phyloP scores from a whole-genome alignment of 148 eudicot genomes.

The Cornus kousa region DNA sequence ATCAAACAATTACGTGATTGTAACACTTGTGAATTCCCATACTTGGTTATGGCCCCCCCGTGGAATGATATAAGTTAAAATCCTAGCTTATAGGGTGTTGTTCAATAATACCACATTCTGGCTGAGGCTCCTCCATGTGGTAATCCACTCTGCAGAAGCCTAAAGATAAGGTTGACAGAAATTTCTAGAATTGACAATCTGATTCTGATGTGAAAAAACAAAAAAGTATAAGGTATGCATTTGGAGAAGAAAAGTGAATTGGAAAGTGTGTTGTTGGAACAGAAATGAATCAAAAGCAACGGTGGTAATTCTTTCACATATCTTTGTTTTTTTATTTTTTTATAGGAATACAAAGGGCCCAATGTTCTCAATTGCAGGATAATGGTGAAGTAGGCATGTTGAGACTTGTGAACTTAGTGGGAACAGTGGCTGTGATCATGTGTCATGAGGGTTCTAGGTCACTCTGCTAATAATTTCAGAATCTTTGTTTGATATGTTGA shows the following conservation, averaged over 20 bases:
- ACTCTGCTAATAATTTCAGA: not conserved
- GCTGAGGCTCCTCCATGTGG: not conserved
- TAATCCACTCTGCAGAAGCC: not conserved
- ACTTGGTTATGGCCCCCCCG: too few species aligned
- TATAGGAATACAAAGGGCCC: not conserved
- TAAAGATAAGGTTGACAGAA: not conserved
- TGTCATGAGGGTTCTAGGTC: not conserved
- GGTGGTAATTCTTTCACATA: not conserved
- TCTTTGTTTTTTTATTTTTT: too few species aligned
- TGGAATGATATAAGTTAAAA: too few species aligned
- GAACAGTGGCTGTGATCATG: not conserved
- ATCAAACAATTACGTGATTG: not conserved
- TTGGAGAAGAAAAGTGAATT: not conserved
- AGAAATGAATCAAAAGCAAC: not conserved
- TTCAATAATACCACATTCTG: not conserved
- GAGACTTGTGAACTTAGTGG: not conserved
- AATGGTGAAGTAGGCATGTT: too few species aligned
- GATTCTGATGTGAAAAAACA: not conserved
- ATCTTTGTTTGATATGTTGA: not conserved
- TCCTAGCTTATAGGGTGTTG: not conserved
- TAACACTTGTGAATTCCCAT: too few species aligned
- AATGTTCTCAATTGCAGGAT: not conserved
- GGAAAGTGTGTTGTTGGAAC: not conserved
- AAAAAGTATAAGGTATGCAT: not conserved
- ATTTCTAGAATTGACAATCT: not conserved